A percentile compares a stretch with the other conserved stretches of the same genome.
phyloP scores from a whole-genome alignment of 352 stramenopile species.

The Aphanomyces euteiches region DNA sequence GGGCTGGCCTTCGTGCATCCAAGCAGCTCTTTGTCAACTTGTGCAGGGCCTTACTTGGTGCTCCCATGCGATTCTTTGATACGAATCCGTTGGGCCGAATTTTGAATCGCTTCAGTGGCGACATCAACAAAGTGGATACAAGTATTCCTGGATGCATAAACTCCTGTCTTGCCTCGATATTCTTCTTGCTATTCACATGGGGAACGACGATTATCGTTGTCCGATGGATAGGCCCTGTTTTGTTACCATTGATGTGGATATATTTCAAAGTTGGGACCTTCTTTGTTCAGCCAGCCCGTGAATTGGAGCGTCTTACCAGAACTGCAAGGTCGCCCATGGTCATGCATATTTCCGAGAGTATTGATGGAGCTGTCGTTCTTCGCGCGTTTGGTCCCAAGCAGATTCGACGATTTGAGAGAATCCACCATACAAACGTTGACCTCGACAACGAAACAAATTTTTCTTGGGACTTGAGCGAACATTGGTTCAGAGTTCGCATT shows the following conservation, averaged over 20 bases:
- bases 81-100: background rate
- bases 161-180: background rate
- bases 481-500: conserved; percentile 49
- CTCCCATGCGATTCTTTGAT: conserved; percentile 2
- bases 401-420: conserved; percentile 4
- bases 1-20: conserved; percentile 10
- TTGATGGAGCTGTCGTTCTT: background rate
- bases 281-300: conserved; percentile 32
- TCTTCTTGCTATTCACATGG: background rate
- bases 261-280: conserved; percentile 3
- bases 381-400: conserved; percentile 32
- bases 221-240: background rate
- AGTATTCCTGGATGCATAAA: background rate
- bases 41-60: background rate
- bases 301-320: conserved; percentile 33
- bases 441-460: conserved; percentile 31
- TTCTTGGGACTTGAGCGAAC: conserved; percentile 32
- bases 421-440: conserved; percentile 31
- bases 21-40: background rate
- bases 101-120: background rate
- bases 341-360: background rate
- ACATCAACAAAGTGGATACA: conserved; percentile 2
- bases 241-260: background rate
- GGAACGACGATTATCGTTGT: conserved; percentile 9
- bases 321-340: conserved; percentile 31